Conservation (phyloP, 2,329 filamentous ascomycete genomes). For the Tetracladium maxilliforme region DNA sequence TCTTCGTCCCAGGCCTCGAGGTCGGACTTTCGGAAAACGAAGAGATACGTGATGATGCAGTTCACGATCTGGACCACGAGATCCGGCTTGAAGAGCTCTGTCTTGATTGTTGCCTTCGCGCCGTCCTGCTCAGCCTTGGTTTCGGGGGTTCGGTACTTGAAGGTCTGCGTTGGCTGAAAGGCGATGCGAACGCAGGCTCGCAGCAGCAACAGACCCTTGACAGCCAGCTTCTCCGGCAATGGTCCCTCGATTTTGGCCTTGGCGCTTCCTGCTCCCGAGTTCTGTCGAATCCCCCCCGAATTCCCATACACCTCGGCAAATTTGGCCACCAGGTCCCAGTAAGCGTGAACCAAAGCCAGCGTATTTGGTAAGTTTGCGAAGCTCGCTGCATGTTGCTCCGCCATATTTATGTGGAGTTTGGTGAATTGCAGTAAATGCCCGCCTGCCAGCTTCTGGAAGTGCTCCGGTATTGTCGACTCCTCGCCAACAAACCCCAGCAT, state of each 20-base stretch:
- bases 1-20: constrained; percentile 88
- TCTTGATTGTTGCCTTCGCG: constrained; percentile 55
- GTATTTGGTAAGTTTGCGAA: constrained; percentile 75
- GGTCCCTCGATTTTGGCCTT: constrained; percentile 42
- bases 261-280: constrained; percentile 20
- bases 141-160: constrained; percentile 65
- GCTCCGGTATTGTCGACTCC: constrained; percentile 34
- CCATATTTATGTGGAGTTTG: constrained; percentile 84
- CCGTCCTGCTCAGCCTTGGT: constrained; percentile 62
- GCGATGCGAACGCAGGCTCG: constrained; percentile 75
- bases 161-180: constrained; percentile 65
- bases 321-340: constrained; percentile 69
- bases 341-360: constrained; percentile 60
- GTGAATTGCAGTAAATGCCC: constrained; percentile 83
- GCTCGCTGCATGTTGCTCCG: constrained; percentile 61
- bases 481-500: constrained; percentile 51
- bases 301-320: constrained; percentile 64
- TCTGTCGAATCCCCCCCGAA: constrained; percentile 41
- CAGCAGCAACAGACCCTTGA: constrained; percentile 72
- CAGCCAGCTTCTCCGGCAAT: constrained; percentile 61
- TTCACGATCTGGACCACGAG: constrained; percentile 75
- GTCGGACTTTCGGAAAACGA: constrained; percentile 74
- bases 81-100: constrained; percentile 58
- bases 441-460: constrained; percentile 47
- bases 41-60: constrained; percentile 71